These are phyloP conservation scores for Flaveria robusta DNA, from an alignment of 129 eudicot species.

Conservation along the genomic window DNA sequence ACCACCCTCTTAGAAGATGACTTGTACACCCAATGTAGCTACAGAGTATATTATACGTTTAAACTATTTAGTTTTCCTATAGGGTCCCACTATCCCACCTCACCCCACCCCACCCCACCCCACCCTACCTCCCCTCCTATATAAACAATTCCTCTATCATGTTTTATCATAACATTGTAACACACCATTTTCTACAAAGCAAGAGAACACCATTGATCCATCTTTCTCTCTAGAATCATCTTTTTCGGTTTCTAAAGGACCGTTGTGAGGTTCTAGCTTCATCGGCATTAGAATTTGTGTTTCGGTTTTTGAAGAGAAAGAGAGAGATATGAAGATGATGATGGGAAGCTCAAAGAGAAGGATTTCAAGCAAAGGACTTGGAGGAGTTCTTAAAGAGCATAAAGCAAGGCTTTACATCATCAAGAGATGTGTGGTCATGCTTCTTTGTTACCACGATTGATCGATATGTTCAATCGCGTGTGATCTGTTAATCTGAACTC, in stretches of 20 bases:
- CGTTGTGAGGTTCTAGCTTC: neutral
- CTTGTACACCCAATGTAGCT: slow-evolving; percentile 40
- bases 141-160: slow-evolving; percentile 46
- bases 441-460: slow-evolving; percentile 89
- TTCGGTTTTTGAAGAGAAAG: slow-evolving; percentile 1
- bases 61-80: neutral
- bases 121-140: slow-evolving; percentile 36
- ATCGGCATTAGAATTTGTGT: neutral
- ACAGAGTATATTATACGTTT: slow-evolving; percentile 22
- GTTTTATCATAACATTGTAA: slow-evolving; percentile 31
- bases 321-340: slow-evolving; percentile 47
- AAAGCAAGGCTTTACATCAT: slow-evolving; percentile 92
- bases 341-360: slow-evolving; percentile 76
- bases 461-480: too few relatives aligned
- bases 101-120: neutral
- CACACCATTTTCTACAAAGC: slow-evolving; percentile 22
- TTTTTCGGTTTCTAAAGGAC: neutral
- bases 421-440: slow-evolving; percentile 91
- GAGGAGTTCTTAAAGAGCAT: slow-evolving; percentile 84
- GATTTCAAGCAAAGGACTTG: slow-evolving; percentile 79
- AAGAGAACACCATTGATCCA: slow-evolving; percentile 20
- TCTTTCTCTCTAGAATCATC: neutral
- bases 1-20: slow-evolving; percentile 32
- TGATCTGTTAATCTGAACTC: neutral
- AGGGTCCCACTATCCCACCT: neutral